Evolutionary conservation across 2,329 filamentous ascomycete species (phyloP).

Genomic region (Scedosporium dehoogii): DNA sequence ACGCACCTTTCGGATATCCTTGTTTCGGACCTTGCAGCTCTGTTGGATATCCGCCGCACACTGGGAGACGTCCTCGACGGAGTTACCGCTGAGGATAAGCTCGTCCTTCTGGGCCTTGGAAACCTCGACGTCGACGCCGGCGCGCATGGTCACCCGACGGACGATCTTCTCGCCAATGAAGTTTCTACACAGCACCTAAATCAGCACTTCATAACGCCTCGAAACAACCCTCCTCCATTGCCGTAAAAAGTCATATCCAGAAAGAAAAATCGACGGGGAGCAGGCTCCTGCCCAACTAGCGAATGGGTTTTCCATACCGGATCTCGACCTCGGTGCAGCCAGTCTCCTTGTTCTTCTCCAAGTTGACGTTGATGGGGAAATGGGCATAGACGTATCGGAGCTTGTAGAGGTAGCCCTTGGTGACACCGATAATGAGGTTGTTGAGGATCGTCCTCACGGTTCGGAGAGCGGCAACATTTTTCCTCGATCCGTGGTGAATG

Average conservation of each 20-base stretch:
- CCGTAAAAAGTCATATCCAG: not conserved
- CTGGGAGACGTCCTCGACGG: conserved; percentile 94
- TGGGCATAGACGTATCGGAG: conserved; percentile 99
- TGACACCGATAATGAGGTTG: conserved; percentile 97
- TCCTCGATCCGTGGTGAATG: conserved; percentile 96
- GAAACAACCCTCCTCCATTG: not conserved
- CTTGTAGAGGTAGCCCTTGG: conserved; percentile 99
- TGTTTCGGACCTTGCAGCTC: conserved; percentile 99
- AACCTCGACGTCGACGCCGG: conserved; percentile 81
- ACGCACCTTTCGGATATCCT: conserved; percentile 98
- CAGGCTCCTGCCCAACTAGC: not conserved
- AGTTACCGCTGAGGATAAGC: conserved; percentile 88
- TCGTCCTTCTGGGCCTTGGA: conserved; percentile 96
- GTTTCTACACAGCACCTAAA: conserved; percentile 51
- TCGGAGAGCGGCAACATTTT: conserved; percentile 95
- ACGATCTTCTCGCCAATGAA: conserved; percentile 99
- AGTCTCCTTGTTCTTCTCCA: conserved; percentile 92
- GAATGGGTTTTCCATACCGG: conserved; percentile 51
- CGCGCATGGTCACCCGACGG: conserved; percentile 78
- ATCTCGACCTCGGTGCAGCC: conserved; percentile 90
- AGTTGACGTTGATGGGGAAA: conserved; percentile 99
- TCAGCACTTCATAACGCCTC: conserved; percentile 18
- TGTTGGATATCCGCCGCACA: conserved; percentile 99
- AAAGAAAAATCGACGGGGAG: not conserved
- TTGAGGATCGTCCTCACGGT: conserved; percentile 97